Base-by-base conservation (phyloP, 2,329 filamentous ascomycete genomes). In the Diplocarpon mali region DNA sequence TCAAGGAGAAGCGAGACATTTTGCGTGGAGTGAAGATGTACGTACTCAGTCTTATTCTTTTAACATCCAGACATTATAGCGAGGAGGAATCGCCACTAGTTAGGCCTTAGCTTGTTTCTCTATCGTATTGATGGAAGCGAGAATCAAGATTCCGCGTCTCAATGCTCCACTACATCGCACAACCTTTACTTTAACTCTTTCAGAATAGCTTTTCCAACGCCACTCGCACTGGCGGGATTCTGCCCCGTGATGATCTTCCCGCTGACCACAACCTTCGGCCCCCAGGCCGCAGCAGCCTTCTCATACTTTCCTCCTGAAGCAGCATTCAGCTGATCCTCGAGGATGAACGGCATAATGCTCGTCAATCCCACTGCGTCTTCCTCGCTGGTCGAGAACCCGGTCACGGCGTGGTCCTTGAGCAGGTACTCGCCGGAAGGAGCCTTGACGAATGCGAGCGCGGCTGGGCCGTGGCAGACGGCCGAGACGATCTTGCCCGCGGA, bases 381-480 rank as follows among this genome's bases (percentile, higher is more conserved):
- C 64, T 80, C 76, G 0, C 48, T 63, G 55, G 78, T 75, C 30
- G 68, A 72, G 57, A 79, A 78, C 9, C 73, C 78, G 0, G 78
- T 81, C 17, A 78, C 75, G 37, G 69, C 64, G 57, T 70, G 71
- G 36, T 73, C 77, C 40, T 69, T 63, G 32, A 84, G 61, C 9
- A 83, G 63, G 40, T 68, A 67, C 50, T 67, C 64, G 29, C 76
- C 77, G 48, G 70, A 65, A 5, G 64, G 51, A 15, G 69, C 57
- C 55, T 70, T 73, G 30, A 75, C 79, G 53, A 79, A 71, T 39
- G 71, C 67, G 13, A 85, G 67, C 11, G 72, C 81, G 3, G 73
- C 74, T 2, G 80, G 77, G 5, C 78, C 81, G 63, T 85, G 81
- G 67, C 81, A 85, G 37, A 85, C 78, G 3, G 80, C 76, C 0